Base-by-base conservation (phyloP, 306 rosid species). In the Cicer cuneatum region DNA sequence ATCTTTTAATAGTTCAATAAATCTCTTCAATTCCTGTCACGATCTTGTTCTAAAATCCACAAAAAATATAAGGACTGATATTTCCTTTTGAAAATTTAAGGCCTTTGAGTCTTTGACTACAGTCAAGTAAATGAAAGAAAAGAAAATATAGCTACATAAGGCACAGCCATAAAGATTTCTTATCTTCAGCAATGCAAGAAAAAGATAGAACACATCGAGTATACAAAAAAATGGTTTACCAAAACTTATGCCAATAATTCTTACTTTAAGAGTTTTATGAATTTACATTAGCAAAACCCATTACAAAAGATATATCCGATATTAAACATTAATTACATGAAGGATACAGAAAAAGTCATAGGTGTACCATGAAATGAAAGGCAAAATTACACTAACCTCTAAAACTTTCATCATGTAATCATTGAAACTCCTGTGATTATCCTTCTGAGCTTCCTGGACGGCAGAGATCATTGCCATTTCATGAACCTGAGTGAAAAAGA, bases 381-480 rank as follows among this genome's bases (percentile, higher is more conserved):
- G 56, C 54, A 42, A 29, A 12, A 66, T 61, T 72, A 74, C 68
- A 72, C 98, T 83, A 71, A 94, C 99, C 99, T 92, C 95, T 80
- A 94, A 88, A 80, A 90, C 92, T 78, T 88, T 94, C 89, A 94
- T 82, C 97, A 92, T 92, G 71, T 92, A 89, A 80, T 92, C 97
- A 86, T 87, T 89, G 78, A 90, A 94, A 88, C 90, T 92, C 82
- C 90, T 88, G 59, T 90, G 95, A 60, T 94, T 94, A 84, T 94
- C 96, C 87, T 92, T 94, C 73, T 94, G 99, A 63, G 99, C 95
- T 83, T 94, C 99, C 83, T 94, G 99, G 69, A 91, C 85, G 39
- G 99, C 96, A 12, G 97, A 94, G 73, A 94, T 90, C 96, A 92
- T 92, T 67, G 99, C 90, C 97, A 92, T 92, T 81, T 94, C 97